A percentile compares a stretch with the other conserved stretches of the same genome.
These are phyloP conservation scores for Collybia sordida DNA, from an alignment of 768 basidiomycete genomes.

Conservation along the genomic window DNA sequence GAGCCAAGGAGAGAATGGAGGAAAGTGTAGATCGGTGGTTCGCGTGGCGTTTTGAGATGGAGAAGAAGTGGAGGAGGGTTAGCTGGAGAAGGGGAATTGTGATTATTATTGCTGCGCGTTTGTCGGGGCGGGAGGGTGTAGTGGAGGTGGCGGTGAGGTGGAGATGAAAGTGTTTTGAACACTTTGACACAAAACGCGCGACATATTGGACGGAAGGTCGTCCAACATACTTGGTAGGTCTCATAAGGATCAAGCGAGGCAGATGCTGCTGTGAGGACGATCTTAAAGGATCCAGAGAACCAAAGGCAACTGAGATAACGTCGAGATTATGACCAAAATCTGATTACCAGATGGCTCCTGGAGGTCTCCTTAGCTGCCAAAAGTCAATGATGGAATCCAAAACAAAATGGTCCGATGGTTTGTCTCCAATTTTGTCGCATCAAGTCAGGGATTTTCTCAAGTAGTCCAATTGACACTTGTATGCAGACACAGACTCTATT, in stretches of 20 bases:
- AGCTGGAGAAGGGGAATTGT: slow-evolving; percentile 58
- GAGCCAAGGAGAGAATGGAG: slow-evolving; percentile 56
- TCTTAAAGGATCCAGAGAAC: slow-evolving; percentile 55
- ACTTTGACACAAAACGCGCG: slow-evolving; percentile 63
- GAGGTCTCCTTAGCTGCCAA: too few species aligned
- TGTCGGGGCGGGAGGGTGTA: slow-evolving; percentile 64
- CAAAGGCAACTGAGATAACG: slow-evolving; percentile 58
- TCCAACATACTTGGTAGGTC: slow-evolving; percentile 71
- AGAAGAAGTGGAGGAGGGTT: slow-evolving; percentile 62
- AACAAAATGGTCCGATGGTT: too few species aligned
- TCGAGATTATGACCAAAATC: too few species aligned
- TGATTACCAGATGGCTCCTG: too few species aligned
- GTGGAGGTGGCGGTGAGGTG: slow-evolving; percentile 27
- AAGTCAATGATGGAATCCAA: too few species aligned
- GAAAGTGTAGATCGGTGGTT: slow-evolving; percentile 65
- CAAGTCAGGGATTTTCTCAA: too few species aligned
- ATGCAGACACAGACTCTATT: too few species aligned
- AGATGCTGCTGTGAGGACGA: slow-evolving; percentile 57
- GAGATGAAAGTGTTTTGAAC: too few species aligned
- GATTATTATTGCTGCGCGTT: slow-evolving; percentile 72
- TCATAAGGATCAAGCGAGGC: slow-evolving; percentile 47
- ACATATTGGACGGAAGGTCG: slow-evolving; percentile 69
- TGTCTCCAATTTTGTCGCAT: too few species aligned
- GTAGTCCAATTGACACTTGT: too few species aligned
- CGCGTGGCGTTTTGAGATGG: slow-evolving; percentile 62